Base-by-base conservation (phyloP, 2,329 filamentous ascomycete genomes). In the Sporothrix inflata region DNA sequence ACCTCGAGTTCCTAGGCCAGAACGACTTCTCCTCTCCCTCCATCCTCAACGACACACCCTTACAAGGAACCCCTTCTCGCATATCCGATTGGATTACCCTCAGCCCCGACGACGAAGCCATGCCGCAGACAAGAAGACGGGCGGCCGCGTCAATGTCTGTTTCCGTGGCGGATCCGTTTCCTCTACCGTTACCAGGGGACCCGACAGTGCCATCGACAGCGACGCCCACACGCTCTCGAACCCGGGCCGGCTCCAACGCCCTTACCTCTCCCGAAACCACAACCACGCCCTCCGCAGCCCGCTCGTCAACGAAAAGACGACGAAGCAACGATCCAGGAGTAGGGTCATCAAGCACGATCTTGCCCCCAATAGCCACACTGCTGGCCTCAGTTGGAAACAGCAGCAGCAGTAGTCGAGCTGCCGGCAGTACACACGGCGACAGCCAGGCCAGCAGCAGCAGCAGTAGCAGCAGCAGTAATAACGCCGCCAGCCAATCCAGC, bases 41-140 rank as follows among this genome's bases (percentile, higher is more conserved):
- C 30, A 66, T 73, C 42, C 49, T 73, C 16, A 49, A 49, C 19
- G 47, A 45, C 30, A 53, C 47, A 1, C 30, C 38, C 2, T 40
- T 45, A 11, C 27, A 16, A 51, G 11, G 47, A 14, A 24, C 65
- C 7, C 57, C 42, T 7, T 14, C 34, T 40, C 45, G 47, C 34
- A 12, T 40, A 21, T 38, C 47, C 34, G 19, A 21, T 4, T 47
- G n/a, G 24, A 40, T 49, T 3, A 27, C 3, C 19, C 12, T 67
- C n/a, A 16, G 19, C 34, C 8, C 47, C 47, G 45, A 49, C 47
- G 19, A 34, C 30, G 42, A 71, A 21, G 51, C 1, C n/a, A 74
- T 75, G 74, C 71, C 74, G 8, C 69, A 55, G 27, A 71, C 74
- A 27, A 45, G 70, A 6, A 72, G 71, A 14, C 63, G 65, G n/a